Evolutionary conservation across 306 rosid genomes (phyloP), one percentile per base, ranked within the genome.

Genomic region (Acacia confusa): DNA sequence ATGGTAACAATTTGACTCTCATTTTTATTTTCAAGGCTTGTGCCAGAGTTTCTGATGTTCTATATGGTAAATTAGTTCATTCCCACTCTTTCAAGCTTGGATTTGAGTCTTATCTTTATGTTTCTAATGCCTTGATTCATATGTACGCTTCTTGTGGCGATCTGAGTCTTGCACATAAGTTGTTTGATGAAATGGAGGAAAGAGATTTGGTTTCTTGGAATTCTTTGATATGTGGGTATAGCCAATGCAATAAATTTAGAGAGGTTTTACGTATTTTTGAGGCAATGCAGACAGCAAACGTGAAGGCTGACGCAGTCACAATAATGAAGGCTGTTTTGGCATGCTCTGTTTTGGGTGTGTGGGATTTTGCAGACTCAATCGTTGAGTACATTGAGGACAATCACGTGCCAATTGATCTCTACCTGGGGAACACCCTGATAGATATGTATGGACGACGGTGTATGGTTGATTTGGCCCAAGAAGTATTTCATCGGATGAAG

Each of bases 181-280:
- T 89, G 86, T 92, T 95, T 76, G 97, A 91, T 76, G 88, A 72
- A 91, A 92, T 92, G 94, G 50, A 27, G 9, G 87, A 88, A 2
- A 87, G 91, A 82, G 97, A 92, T 84, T 86, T 93, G 82, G 94
- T 95, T 44, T 95, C 99, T 50, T 95, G 97, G 99, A 95, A 92
- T 75, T 92, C 97, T 24, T 70, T 92, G 86, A 86, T 95, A 53
- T 93, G 94, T 84, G 97, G 92, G 57, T 93, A 82, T 75, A 64
- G 92, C 72, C 90, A 87, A 75, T 79, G 83, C 47, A 84, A 64
- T 82, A 82, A 79, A 72, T 92, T 69, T 90, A 74, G 81, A 75
- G 92, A 95, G 75, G 97, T 88, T 75, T 85, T 91, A 89, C 78
- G 36, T 65, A 82, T 89, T 68, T 92, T 93, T 57, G 67, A 91